These are phyloP conservation scores for Citrus inodora DNA, from an alignment of 345 rosid genomes.

Conservation along the genomic window DNA sequence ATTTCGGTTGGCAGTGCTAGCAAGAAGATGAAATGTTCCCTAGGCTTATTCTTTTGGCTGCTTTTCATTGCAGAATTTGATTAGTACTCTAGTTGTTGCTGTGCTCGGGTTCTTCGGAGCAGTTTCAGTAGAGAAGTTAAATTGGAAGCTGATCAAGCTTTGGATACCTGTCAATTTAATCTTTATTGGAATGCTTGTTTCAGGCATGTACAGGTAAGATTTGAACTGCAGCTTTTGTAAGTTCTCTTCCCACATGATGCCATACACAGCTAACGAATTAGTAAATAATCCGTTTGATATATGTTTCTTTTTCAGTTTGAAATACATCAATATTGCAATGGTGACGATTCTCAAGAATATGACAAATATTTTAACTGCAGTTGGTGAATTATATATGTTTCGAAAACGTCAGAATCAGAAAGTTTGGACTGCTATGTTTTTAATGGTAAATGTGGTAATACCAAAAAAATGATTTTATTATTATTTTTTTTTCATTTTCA, in stretches of 20 bases:
- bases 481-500: too few species aligned
- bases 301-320: constrained; percentile 62
- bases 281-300: neutral
- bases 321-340: constrained; percentile 89
- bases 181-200: constrained; percentile 91
- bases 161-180: constrained; percentile 94
- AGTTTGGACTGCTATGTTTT: constrained; percentile 91
- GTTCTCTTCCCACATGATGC: neutral
- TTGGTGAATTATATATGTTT: constrained; percentile 81
- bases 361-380: constrained; percentile 84
- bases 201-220: constrained; percentile 91
- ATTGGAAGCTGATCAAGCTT: constrained; percentile 73
- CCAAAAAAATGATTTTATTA: too few species aligned
- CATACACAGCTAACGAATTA: constrained; percentile 4
- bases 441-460: constrained; percentile 53
- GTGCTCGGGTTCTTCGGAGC: constrained; percentile 45
- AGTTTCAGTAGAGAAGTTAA: constrained; percentile 70
- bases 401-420: constrained; percentile 81
- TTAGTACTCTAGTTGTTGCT: constrained; percentile 64
- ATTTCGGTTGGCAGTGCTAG: neutral
- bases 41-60: neutral
- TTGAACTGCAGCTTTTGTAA: neutral
- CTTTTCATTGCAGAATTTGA: constrained; percentile 63
- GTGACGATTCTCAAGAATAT: constrained; percentile 94
- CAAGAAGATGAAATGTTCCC: neutral